These are phyloP conservation scores for Prunus fruticosa DNA, from an alignment of 306 rosid species.

Conservation along the genomic window DNA sequence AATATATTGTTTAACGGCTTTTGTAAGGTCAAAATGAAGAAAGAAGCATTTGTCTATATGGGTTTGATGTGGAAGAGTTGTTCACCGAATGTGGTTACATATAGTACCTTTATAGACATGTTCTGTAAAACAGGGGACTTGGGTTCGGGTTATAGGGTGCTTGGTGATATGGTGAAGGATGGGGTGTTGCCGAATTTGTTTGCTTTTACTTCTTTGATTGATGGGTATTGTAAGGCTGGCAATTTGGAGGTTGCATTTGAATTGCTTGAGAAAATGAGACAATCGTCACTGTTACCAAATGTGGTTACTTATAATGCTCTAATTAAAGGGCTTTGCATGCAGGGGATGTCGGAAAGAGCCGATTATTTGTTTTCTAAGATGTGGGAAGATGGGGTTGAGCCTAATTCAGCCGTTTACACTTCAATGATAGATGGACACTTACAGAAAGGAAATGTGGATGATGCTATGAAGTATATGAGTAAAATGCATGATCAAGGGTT, in stretches of 20 bases:
- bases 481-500: conserved; percentile 22
- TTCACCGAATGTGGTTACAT: conserved; percentile 39
- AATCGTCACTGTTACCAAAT: conserved; percentile 22
- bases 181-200: conserved; percentile 32
- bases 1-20: conserved; percentile 36
- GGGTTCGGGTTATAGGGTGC: conserved; percentile 21
- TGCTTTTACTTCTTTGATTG: conserved; percentile 36
- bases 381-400: conserved; percentile 27
- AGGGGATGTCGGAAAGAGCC: conserved; percentile 30
- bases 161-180: conserved; percentile 26
- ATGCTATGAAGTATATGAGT: conserved; percentile 25
- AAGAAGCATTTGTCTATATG: conserved; percentile 31
- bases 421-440: conserved; percentile 37
- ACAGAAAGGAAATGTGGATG: conserved; percentile 26
- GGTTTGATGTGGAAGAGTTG: conserved; percentile 42
- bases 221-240: conserved; percentile 41
- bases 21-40: conserved; percentile 30
- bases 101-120: conserved; percentile 34
- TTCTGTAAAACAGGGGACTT: conserved; percentile 34
- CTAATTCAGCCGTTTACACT: conserved; percentile 31
- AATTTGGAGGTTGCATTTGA: conserved; percentile 29
- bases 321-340: conserved; percentile 32
- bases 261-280: conserved; percentile 25
- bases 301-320: conserved; percentile 34
- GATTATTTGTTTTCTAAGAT: conserved; percentile 31